Percentiles rank a stretch among this genome's conserved stretches.
Conservation (phyloP, 345 rosid species). For the Eutrema japonicum region DNA sequence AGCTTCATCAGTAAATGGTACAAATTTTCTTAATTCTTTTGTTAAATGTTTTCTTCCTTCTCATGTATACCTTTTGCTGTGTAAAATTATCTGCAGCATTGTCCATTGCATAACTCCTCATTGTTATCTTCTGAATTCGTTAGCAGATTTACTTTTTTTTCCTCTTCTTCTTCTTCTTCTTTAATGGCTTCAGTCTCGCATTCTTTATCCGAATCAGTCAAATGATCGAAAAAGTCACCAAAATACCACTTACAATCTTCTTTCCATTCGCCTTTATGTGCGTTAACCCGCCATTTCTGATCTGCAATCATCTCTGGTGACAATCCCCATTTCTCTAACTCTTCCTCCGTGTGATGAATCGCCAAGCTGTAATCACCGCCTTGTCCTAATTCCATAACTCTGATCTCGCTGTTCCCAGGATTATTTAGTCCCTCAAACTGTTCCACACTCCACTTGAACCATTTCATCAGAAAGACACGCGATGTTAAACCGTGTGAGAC, state of each 20-base stretch:
- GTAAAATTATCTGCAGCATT: constrained; percentile 20
- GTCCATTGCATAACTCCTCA: constrained; percentile 42
- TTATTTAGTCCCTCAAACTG: constrained; percentile 83
- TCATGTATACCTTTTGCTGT: constrained; percentile 17
- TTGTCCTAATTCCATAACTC: constrained; percentile 80
- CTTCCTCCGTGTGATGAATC: constrained; percentile 77
- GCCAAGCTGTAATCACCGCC: constrained; percentile 94
- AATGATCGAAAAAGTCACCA: constrained; percentile 62
- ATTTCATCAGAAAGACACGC: constrained; percentile 94
- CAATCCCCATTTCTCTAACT: constrained; percentile 77
- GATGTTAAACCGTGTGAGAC: constrained; percentile 79
- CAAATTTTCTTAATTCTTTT: constrained; percentile 10
- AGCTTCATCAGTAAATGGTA: constrained; percentile 32
- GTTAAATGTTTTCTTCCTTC: constrained; percentile 14
- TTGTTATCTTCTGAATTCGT: constrained; percentile 29
- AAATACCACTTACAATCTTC: constrained; percentile 75
- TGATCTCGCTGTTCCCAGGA: constrained; percentile 67
- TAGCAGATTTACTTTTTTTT: constrained; percentile 8
- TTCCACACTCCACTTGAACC: constrained; percentile 97
- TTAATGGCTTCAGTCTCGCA: constrained; percentile 34
- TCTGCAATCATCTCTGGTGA: constrained; percentile 84
- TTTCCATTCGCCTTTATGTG: constrained; percentile 68
- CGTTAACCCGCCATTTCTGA: constrained; percentile 75
- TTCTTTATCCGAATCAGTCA: constrained; percentile 48
- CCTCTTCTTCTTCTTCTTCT: constrained; percentile 9